Conservation (phyloP, 2,329 filamentous ascomycete species). For the Stemphylium vesicarium region DNA sequence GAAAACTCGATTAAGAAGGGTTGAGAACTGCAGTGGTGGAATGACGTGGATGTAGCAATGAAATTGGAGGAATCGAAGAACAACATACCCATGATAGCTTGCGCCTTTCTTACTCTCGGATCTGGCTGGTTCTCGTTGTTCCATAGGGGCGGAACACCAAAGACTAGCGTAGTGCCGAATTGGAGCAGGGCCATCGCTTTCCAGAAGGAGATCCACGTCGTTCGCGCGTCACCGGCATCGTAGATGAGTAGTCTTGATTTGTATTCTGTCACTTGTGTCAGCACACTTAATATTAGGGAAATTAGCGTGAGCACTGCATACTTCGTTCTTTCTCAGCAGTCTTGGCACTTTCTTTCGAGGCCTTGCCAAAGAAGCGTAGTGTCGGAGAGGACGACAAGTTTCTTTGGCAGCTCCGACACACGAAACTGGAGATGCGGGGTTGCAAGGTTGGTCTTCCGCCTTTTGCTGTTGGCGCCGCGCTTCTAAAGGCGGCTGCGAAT, state of each 20-base stretch:
- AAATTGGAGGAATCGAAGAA: too few species aligned
- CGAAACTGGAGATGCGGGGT: constrained; percentile 23
- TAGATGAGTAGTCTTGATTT: constrained; percentile 42
- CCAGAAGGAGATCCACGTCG: constrained; percentile 45
- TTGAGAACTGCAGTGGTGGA: too few species aligned
- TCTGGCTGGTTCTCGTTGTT: constrained; percentile 44
- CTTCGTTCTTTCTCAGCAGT: constrained; percentile 31
- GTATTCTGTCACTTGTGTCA: constrained; percentile 28
- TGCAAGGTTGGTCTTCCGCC: neutral
- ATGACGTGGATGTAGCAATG: too few species aligned
- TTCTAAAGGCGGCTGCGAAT: constrained; percentile 27
- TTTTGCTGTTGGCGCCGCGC: constrained; percentile 19
- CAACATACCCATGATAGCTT: constrained; percentile 40
- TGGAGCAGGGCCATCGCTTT: constrained; percentile 46
- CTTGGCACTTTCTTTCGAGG: constrained; percentile 25
- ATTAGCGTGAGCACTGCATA: constrained; percentile 2
- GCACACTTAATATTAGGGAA: neutral
- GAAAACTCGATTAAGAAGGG: too few species aligned
- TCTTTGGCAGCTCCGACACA: constrained; percentile 36
- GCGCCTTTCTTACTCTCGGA: constrained; percentile 31
- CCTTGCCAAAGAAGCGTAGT: constrained; percentile 24
- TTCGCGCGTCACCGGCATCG: constrained; percentile 46
- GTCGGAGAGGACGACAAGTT: constrained; percentile 41
- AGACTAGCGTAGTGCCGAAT: constrained; percentile 40
- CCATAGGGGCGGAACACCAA: constrained; percentile 42